Evolutionary conservation across 2,329 filamentous ascomycete genomes (phyloP), one percentile per base, ranked within the genome.

Genomic region (Trichoderma hamatum): DNA sequence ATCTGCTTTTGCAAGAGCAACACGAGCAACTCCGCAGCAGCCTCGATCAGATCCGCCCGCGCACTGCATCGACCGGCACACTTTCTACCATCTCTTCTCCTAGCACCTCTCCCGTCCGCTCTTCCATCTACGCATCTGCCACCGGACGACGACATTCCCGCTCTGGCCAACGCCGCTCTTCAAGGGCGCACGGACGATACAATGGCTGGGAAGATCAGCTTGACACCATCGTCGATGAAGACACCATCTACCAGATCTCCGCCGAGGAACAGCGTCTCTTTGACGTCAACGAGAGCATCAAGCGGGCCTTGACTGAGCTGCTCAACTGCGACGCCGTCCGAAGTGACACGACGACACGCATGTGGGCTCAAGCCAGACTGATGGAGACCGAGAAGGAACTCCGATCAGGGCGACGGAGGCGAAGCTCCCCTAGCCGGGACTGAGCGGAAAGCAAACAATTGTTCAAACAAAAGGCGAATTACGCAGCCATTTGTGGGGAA

Each of bases 301-400:
- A 89, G 79, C 83, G 86, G 36, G 84, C 86, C 2, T 75, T 89
- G 72, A 89, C 86, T 6, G 86, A 88, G 76, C 82, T 89, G 16
- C 83, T 89, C 73, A 89, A 89, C 78, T 88, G 85, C 77, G 84
- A 86, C 28, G 79, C 82, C 46, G 85, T 88, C 19, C 84, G 86
- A 52, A 78, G 76, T 56, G 84, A 88, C 70, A 77, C 79, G 32
- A 79, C 81, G 1, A 84, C 87, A 74, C 85, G 87, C 59, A 86
- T 82, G 70, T 89, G 85, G 84, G 85, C 89, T 39, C 87, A 89
- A 76, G 82, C 83, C 24, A 80, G 86, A 16, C 79, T 89, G 30
- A 84, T 89, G 84, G 85, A 88, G 73, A 88, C 86, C 24, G 86
- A 89, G 74, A 84, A 85, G 73, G 86, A 89, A 73, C 77, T 89